Percentiles rank a stretch among this genome's conserved stretches.
Evolutionary conservation across 192 early-diverging fungal genomes (phyloP).

Genomic region (Thoreauomyces humboldtii): DNA sequence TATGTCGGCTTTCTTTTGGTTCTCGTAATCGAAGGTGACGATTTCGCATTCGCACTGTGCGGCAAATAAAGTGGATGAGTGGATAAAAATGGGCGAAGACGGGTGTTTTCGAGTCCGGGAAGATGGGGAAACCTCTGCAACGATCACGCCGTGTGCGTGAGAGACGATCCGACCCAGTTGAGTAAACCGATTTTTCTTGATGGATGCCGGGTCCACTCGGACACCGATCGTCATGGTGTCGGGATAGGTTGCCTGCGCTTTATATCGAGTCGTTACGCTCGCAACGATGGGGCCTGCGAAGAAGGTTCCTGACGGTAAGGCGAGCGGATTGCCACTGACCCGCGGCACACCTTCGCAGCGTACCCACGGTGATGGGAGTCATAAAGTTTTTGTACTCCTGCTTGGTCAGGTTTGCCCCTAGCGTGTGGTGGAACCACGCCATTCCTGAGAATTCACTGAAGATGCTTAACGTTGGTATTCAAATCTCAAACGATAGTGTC

Average conservation of each 20-base stretch:
- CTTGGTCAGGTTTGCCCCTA: conserved; percentile 17
- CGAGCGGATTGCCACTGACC: too few relatives aligned
- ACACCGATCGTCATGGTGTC: conserved; percentile 47
- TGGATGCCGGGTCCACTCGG: conserved; percentile 8
- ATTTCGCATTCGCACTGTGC: conserved; percentile 20
- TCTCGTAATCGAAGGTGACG: conserved; percentile 38
- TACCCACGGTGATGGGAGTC: conserved; percentile 11
- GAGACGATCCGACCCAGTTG: conserved; percentile 38
- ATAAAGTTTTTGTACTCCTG: conserved; percentile 27
- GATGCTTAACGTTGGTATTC: too few relatives aligned
- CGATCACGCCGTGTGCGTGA: conserved; percentile 35
- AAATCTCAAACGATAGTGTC: too few relatives aligned
- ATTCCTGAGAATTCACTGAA: too few relatives aligned
- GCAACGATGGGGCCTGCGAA: conserved; percentile 46
- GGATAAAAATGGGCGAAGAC: too few relatives aligned
- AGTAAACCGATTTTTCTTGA: conserved; percentile 38
- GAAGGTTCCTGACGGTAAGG: too few relatives aligned
- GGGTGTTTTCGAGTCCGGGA: too few relatives aligned
- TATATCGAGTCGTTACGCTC: conserved; percentile 39
- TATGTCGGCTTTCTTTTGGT: conserved; percentile 28
- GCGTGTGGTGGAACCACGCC: conserved; percentile 45
- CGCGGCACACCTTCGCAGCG: too few relatives aligned
- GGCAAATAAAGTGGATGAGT: too few relatives aligned
- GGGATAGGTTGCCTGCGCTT: conserved; percentile 42
- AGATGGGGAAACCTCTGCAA: too few relatives aligned